Conservation (phyloP, 208 protist genomes). For the Spongospora subterranea region DNA sequence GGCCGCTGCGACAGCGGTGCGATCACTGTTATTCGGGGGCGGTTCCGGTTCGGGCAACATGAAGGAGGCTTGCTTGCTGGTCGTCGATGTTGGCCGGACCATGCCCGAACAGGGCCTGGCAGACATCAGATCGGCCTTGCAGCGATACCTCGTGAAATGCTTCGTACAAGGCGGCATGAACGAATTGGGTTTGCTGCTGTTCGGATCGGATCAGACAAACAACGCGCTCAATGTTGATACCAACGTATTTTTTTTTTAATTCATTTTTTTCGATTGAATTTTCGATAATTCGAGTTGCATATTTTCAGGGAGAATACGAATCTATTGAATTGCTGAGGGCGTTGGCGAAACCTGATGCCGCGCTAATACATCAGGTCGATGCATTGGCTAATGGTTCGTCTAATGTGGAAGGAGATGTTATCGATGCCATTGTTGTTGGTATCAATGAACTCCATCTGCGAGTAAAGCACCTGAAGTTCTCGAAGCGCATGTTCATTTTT, state of each 20-base stretch:
- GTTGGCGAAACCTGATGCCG: conserved; percentile 5
- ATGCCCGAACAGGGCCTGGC: not conserved
- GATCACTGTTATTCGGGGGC: no score
- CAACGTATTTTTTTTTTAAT: not conserved
- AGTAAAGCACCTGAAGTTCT: conserved; percentile 13
- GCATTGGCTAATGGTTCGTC: not conserved
- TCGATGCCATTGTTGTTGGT: conserved; percentile 46
- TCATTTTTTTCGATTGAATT: not conserved
- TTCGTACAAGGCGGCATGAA: conserved; percentile 32
- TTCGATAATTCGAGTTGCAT: no score
- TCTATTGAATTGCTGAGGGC: not conserved
- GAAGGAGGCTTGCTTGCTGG: conserved; percentile 21
- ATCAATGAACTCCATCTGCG: not conserved
- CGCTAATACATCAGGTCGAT: conserved; percentile 6
- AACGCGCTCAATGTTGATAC: conserved; percentile 1
- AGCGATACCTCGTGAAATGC: no score
- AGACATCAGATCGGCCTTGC: not conserved
- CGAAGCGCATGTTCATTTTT: not conserved
- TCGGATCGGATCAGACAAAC: not conserved
- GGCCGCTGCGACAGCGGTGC: no score
- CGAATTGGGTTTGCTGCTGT: conserved; percentile 6
- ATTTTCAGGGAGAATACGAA: not conserved
- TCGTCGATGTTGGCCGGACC: not conserved
- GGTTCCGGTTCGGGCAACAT: not conserved
- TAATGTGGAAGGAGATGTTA: not conserved